These are phyloP conservation scores for Canna indica DNA, from an alignment of 176 grass and related monocot genomes.

Conservation along the genomic window DNA sequence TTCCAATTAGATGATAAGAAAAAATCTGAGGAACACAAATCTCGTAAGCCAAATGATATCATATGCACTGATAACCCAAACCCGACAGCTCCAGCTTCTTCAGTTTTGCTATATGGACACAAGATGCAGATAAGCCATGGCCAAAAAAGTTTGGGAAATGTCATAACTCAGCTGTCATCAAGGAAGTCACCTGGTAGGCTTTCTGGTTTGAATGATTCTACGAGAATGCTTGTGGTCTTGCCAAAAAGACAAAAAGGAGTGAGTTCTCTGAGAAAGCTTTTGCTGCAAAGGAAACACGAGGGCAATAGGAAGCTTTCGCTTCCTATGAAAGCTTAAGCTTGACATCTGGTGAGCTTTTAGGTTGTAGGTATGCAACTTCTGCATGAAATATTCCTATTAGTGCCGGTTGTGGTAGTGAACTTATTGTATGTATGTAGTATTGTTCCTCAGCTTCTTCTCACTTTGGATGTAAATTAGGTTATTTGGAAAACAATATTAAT, in stretches of 20 bases:
- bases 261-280: neutral
- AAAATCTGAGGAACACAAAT: neutral
- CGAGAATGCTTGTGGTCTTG: neutral
- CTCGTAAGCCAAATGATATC: neutral
- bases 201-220: neutral
- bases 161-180: neutral
- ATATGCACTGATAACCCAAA: neutral
- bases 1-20: neutral
- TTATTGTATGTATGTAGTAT: neutral
- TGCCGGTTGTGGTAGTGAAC: neutral
- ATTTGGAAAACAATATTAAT: no score
- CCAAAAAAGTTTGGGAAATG: neutral
- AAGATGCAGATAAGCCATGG: neutral
- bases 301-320: neutral
- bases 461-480: neutral
- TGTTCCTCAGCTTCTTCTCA: neutral
- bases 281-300: neutral
- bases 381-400: no score
- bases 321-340: neutral
- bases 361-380: no score
- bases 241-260: neutral
- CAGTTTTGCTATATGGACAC: no score
- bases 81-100: neutral
- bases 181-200: no score
- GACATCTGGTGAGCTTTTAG: neutral